phyloP scores from a whole-genome alignment of 495 filamentous ascomycete genomes.

The Echria macrotheca region DNA sequence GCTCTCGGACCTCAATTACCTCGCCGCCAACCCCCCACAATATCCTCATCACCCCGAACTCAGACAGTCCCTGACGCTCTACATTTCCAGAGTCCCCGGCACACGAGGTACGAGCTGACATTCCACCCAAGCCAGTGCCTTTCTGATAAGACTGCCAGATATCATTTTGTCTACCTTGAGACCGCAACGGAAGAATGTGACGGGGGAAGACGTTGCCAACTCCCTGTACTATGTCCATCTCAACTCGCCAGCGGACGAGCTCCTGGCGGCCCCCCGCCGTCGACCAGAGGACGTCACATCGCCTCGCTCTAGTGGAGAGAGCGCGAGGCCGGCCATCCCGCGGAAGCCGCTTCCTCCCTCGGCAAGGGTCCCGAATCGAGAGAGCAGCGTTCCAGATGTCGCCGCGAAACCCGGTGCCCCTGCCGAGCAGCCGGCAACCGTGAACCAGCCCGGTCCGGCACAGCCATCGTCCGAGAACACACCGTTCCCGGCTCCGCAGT shows the following conservation, averaged over 20 bases:
- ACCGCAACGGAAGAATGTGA: slow-evolving; percentile 80
- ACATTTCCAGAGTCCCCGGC: slow-evolving; percentile 88
- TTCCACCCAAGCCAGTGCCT: slow-evolving; percentile 7
- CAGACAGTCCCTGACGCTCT: slow-evolving; percentile 67
- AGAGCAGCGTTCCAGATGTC: not conserved
- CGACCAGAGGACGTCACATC: slow-evolving; percentile 32
- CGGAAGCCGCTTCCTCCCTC: slow-evolving; percentile 39
- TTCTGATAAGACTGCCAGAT: slow-evolving; percentile 50
- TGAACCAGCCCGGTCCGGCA: slow-evolving; percentile 10
- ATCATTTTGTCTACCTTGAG: slow-evolving; percentile 90
- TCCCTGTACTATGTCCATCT: slow-evolving; percentile 90
- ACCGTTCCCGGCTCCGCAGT: slow-evolving; percentile 10
- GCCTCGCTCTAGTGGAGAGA: slow-evolving; percentile 44
- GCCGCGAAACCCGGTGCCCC: not conserved
- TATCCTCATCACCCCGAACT: slow-evolving; percentile 69
- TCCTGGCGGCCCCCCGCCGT: slow-evolving; percentile 43
- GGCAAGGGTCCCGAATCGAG: slow-evolving; percentile 13
- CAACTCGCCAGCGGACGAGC: slow-evolving; percentile 52
- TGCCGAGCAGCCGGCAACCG: not conserved
- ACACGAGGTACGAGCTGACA: slow-evolving; percentile 62
- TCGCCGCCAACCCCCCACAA: slow-evolving; percentile 81
- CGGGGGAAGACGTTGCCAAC: slow-evolving; percentile 76
- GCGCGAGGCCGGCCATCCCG: slow-evolving; percentile 36
- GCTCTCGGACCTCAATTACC: slow-evolving; percentile 66
- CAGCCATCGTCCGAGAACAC: not conserved